Base-by-base conservation (phyloP, 805 yeast genomes). In the Candida nitratophila region DNA sequence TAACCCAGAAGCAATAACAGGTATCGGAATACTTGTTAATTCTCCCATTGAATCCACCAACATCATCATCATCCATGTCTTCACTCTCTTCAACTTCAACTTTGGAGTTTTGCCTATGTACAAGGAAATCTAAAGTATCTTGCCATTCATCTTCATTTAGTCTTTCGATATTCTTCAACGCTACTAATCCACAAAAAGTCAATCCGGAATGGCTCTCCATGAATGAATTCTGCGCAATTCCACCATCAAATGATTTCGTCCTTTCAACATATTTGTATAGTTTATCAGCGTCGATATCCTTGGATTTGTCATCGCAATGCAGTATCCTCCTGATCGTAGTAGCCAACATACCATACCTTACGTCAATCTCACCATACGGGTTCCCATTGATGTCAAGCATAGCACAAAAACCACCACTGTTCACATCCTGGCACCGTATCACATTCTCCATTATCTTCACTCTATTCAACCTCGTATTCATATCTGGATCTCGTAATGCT, bases 31-130 rank as follows among this genome's bases (percentile, higher is more conserved):
- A 74, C 59, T 89, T 89, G 59, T 87, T 87, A n/a, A 77, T 79
- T 39, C 97, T 69, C 1, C 97, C 97, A 60, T 88, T 86, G 57
- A 86, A 80, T 0, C 91, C 91, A 2, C 96, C 96, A 42, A 64
- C 63, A 55, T 83, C 91, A 2, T 58, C 63, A 0, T 41, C 49
- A 50, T 77, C 81, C 42, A 61, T 61, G 40, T 56, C 54, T 17
- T 59, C 67, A 40, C 56, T 58, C 33, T 44, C 47, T 14, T 46
- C 44, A 15, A 55, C 43, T 7, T 64, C 70, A 41, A 49, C 57
- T 10, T 54, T 48, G 34, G 63, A 59, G 0, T 80, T 68, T 57
- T 86, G 95, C 35, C 95, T 65, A 47, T 79, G 80, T 2, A 74
- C 68, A 19, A 86, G 64, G 84, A 88, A 86, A 31, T 69, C 62